Percentiles rank a stretch among this genome's conserved stretches.
These are phyloP conservation scores for Hortiboletus campestris DNA, from an alignment of 768 basidiomycete genomes.

Conservation along the genomic window DNA sequence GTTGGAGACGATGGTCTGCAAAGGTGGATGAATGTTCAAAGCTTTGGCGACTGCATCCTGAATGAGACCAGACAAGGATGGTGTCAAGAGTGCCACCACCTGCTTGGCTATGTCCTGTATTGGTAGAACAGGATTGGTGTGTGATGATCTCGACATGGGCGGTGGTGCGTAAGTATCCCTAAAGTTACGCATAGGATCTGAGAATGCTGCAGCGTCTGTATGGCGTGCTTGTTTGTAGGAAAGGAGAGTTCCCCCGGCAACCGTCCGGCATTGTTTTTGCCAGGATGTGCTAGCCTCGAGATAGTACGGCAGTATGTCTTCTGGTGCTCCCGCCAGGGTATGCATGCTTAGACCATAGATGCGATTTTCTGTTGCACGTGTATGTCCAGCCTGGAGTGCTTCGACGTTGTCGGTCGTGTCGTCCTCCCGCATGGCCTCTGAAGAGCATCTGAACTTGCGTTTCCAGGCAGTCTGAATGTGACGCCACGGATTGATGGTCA, in stretches of 20 bases:
- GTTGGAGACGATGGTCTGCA: too few species aligned
- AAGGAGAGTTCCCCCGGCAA: not conserved
- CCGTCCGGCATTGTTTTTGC: too few species aligned
- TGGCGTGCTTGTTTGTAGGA: not conserved
- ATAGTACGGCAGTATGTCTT: not conserved
- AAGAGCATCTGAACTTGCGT: not conserved
- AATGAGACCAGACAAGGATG: not conserved
- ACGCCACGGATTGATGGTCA: not conserved
- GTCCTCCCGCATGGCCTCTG: not conserved
- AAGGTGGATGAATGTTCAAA: too few species aligned
- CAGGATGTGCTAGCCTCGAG: not conserved
- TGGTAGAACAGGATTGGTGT: not conserved
- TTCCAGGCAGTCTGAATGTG: slow-evolving; percentile 7
- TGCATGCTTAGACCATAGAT: slow-evolving; percentile 1
- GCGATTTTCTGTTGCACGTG: not conserved
- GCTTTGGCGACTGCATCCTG: too few species aligned
- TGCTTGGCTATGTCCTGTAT: not conserved
- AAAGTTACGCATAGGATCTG: not conserved
- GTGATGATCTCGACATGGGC: too few species aligned
- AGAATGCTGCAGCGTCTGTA: too few species aligned
- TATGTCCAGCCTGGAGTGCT: not conserved
- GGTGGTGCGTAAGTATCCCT: not conserved
- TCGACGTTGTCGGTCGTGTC: not conserved
- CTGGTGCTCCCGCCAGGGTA: not conserved
- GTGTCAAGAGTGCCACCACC: not conserved